Base-by-base conservation (phyloP, 495 filamentous ascomycete species). In the Podospora anserina region DNA sequence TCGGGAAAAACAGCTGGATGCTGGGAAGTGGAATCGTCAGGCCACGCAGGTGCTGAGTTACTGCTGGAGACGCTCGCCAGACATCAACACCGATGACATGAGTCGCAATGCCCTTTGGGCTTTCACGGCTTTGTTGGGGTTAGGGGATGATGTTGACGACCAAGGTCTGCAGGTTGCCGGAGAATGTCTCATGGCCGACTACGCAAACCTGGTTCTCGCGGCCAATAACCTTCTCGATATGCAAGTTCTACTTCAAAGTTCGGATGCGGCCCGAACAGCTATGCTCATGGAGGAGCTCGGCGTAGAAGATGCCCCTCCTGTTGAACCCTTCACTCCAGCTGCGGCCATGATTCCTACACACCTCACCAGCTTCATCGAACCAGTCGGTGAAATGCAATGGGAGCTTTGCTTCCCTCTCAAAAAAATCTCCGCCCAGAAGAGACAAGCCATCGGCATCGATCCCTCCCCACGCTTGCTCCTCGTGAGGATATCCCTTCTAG, bases 351-450 rank as follows among this genome's bases (percentile, higher is more conserved):
- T 71, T 6, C 69, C 69, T 3, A 57, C 27, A 34, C 61, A 66
- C 56, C 44, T 71, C 13, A 68, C 61, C 66, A 53, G 62, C 28
- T 61, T 61, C 23, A 34, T 71, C 26, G 69, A 71, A 58, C 20
- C 19, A 3, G n/a, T 68, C 15, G 69, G 69, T 6, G 66, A 68
- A 7, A 58, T 58, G 18, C 61, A 65, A 32, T 71, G 66, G 65
- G 69, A 71, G 62, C 53, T 71, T 19, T 68, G 62, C 59, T 71
- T 71, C 28, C 61, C 69, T 6, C 34, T 71, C 18, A 66, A 20
- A 19, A 20, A 62, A 6, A 54, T 71, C 62, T 54, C 18, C 20
- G n/a, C 55, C 18, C 69, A 61, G 28, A 65, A 49, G 4, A 65
- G 32, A 30, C 66, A 30, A 57, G 15, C 58, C 7, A 18, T 62